Evolutionary conservation across 371 early-diverging fungal species (phyloP).

Genomic region (Mucor irregularis): DNA sequence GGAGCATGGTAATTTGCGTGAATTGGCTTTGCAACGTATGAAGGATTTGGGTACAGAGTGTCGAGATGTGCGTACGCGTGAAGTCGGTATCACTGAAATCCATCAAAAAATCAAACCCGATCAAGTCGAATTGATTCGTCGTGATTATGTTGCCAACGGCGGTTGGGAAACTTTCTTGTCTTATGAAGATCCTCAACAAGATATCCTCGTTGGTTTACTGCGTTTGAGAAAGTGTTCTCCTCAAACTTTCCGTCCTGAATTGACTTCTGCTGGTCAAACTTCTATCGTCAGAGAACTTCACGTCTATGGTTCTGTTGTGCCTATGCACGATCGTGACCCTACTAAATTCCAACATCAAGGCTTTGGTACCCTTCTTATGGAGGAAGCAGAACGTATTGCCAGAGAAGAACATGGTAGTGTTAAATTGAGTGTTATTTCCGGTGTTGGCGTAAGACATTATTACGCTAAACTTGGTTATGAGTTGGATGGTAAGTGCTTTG

Average conservation of each 20-base stretch:
- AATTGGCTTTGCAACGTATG: constrained; percentile 97
- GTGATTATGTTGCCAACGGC: constrained; percentile 99
- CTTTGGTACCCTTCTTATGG: constrained; percentile 98
- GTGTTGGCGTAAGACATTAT: constrained; percentile 99
- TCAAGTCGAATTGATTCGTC: constrained; percentile 95
- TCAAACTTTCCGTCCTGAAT: constrained; percentile 92
- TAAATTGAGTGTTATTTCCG: constrained; percentile 98
- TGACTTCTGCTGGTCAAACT: constrained; percentile 73
- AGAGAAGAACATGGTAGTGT: constrained; percentile 96
- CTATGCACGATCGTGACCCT: constrained; percentile 95
- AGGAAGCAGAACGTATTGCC: constrained; percentile 99
- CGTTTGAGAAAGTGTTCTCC: constrained; percentile 96
- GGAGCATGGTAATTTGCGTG: constrained; percentile 99
- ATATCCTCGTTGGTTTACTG: constrained; percentile 97
- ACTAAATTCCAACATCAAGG: constrained; percentile 99
- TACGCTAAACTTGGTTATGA: constrained; percentile 98
- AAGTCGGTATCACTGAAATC: constrained; percentile 99
- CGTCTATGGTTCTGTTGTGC: constrained; percentile 99
- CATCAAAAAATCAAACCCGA: constrained; percentile 95
- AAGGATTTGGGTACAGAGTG: constrained; percentile 97
- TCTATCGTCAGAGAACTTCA: constrained; percentile 99
- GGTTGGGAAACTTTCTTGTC: constrained; percentile 99
- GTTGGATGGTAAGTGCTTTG: constrained; percentile 78
- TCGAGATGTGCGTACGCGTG: constrained; percentile 99
- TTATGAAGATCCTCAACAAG: constrained; percentile 98